Percentiles rank a stretch among this genome's conserved stretches.
These are phyloP conservation scores for Spergularia bocconei DNA, from an alignment of 148 eudicot species.

Conservation along the genomic window DNA sequence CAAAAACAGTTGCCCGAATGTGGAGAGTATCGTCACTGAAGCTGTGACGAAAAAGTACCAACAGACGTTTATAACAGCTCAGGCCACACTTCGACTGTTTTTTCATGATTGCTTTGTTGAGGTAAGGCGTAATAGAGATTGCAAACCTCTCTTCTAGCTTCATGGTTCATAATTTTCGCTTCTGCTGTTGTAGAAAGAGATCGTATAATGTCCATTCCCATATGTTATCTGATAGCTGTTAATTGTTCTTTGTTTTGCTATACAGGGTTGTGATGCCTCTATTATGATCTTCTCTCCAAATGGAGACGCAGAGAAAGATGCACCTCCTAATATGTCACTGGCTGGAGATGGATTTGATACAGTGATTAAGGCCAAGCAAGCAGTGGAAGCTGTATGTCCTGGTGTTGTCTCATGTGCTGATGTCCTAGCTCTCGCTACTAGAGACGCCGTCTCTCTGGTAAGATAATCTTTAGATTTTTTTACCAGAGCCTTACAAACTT, in stretches of 20 bases:
- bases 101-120: constrained; percentile 74
- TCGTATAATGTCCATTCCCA: no score
- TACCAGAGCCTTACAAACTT: not conserved
- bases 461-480: constrained; percentile 11
- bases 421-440: constrained; percentile 65
- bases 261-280: constrained; percentile 87
- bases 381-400: constrained; percentile 75
- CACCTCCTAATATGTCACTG: constrained; percentile 55
- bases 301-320: constrained; percentile 70
- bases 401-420: constrained; percentile 86
- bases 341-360: constrained; percentile 90
- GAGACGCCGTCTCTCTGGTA: constrained; percentile 73
- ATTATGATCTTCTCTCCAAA: constrained; percentile 60
- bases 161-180: not conserved
- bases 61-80: constrained; percentile 55
- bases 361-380: constrained; percentile 62
- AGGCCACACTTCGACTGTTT: constrained; percentile 68
- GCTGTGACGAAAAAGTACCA: constrained; percentile 39
- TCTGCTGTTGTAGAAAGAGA: not conserved
- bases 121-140: constrained; percentile 25
- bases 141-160: no score
- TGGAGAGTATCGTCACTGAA: constrained; percentile 47
- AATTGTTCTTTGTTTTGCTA: not conserved
- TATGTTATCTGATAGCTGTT: no score
- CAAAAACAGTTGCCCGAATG: constrained; percentile 44